These are phyloP conservation scores for Alternaria arborescens DNA, from an alignment of 2,329 filamentous ascomycete species.

Conservation along the genomic window DNA sequence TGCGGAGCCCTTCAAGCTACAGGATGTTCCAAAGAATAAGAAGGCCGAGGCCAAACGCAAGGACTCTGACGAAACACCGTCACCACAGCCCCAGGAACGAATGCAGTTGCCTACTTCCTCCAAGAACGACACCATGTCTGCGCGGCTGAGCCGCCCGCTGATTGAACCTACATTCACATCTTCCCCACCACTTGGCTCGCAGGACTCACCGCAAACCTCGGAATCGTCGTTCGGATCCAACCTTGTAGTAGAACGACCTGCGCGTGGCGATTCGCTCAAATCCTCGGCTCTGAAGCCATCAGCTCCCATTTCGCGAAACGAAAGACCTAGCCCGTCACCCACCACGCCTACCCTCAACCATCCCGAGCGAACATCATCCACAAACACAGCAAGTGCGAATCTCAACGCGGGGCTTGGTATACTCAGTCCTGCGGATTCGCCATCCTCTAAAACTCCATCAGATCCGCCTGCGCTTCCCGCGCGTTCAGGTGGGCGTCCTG, in stretches of 20 bases:
- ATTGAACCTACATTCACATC: constrained; percentile 49
- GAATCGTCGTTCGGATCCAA: constrained; percentile 51
- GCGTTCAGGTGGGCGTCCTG: constrained; percentile 58
- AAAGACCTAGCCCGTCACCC: constrained; percentile 57
- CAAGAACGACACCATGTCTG: constrained; percentile 50
- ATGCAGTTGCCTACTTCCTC: constrained; percentile 52
- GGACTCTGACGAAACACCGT: constrained; percentile 55
- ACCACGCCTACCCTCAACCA: constrained; percentile 52
- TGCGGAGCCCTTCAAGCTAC: constrained; percentile 71
- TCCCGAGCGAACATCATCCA: constrained; percentile 53
- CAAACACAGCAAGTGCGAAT: constrained; percentile 37
- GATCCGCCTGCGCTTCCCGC: constrained; percentile 57
- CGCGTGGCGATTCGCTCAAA: constrained; percentile 68
- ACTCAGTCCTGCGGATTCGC: constrained; percentile 55
- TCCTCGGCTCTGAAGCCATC: constrained; percentile 53
- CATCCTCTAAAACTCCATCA: constrained; percentile 50
- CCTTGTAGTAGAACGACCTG: constrained; percentile 57
- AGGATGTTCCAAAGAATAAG: constrained; percentile 78
- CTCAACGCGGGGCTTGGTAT: constrained; percentile 55
- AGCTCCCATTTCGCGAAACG: constrained; percentile 65
- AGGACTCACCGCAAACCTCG: constrained; percentile 46
- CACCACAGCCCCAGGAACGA: constrained; percentile 19
- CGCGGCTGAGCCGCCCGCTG: constrained; percentile 43
- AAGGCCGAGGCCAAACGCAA: constrained; percentile 58
- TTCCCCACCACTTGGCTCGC: constrained; percentile 49